Conservation (phyloP, 1,284 basidiomycete species). For the Cutaneotrichosporon dermatis region DNA sequence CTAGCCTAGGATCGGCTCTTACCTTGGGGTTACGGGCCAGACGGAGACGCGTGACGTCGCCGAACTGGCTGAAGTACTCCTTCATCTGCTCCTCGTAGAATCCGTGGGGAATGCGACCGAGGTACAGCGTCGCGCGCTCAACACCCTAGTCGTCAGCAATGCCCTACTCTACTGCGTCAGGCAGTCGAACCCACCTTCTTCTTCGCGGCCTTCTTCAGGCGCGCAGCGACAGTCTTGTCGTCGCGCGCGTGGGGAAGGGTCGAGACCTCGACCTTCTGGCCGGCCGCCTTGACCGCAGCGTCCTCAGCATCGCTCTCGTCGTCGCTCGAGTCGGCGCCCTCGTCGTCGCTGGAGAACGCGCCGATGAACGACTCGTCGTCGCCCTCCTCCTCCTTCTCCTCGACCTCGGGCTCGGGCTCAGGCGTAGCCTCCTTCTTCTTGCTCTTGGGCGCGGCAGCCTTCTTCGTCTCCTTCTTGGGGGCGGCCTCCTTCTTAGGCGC, state of each 20-base stretch:
- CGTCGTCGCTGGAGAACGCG: constrained; percentile 60
- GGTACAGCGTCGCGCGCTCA: constrained; percentile 79
- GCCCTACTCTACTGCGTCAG: background rate
- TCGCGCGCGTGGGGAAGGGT: constrained; percentile 80
- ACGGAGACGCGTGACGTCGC: constrained; percentile 79
- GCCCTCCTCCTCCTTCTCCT: constrained; percentile 21
- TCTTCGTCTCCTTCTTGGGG: background rate
- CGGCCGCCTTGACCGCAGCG: constrained; percentile 47
- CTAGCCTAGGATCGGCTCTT: constrained; percentile 6
- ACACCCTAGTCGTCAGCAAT: constrained; percentile 26
- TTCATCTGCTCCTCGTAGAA: constrained; percentile 95
- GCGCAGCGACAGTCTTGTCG: constrained; percentile 70
- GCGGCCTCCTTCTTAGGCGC: constrained; percentile 22
- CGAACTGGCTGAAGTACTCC: constrained; percentile 92
- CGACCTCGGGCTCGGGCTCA: constrained; percentile 22
- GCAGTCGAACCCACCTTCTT: constrained; percentile 58
- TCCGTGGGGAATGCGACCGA: constrained; percentile 89
- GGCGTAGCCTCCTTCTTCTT: constrained; percentile 24
- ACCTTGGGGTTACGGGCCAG: constrained; percentile 93
- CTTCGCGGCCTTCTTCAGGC: constrained; percentile 75
- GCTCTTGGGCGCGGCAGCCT: constrained; percentile 10
- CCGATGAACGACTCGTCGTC: constrained; percentile 54
- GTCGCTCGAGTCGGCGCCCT: constrained; percentile 67
- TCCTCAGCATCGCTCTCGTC: constrained; percentile 66
- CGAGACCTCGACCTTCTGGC: constrained; percentile 56